phyloP scores from a whole-genome alignment of 176 grass and related monocot genomes.

The Pontederia paniculata region DNA sequence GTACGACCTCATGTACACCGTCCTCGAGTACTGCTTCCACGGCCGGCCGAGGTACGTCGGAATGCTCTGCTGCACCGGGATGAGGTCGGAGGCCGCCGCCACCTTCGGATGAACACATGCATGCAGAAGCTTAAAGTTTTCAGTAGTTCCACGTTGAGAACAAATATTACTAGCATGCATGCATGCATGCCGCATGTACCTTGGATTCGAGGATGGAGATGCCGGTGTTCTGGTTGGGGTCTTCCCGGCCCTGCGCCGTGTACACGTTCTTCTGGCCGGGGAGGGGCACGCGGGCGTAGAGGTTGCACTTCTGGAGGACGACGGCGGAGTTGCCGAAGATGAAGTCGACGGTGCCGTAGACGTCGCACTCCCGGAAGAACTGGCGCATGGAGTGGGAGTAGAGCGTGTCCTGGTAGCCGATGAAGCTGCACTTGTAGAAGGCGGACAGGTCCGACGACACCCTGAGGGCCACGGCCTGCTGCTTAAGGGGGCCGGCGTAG shows the following conservation, averaged over 20 bases:
- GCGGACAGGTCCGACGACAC: constrained; percentile 44
- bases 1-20: constrained; percentile 55
- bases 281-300: constrained; percentile 50
- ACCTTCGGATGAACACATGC: neutral
- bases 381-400: constrained; percentile 75
- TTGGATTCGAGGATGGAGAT: constrained; percentile 63
- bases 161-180: too few relatives aligned
- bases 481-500: constrained; percentile 59
- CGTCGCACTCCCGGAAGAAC: constrained; percentile 81
- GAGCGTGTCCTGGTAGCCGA: constrained; percentile 76
- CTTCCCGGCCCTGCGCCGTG: constrained; percentile 54
- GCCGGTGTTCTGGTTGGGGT: constrained; percentile 79
- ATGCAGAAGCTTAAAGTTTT: too few relatives aligned
- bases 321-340: constrained; percentile 64
- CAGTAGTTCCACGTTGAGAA: too few relatives aligned
- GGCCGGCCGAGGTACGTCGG: constrained; percentile 54
- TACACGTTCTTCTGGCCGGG: constrained; percentile 52
- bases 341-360: constrained; percentile 83
- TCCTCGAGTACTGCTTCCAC: constrained; percentile 64
- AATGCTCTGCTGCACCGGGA: constrained; percentile 31
- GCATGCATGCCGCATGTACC: constrained; percentile 12
- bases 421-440: constrained; percentile 74
- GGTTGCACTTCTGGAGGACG: constrained; percentile 60
- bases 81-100: constrained; percentile 59
- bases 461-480: constrained; percentile 63